phyloP scores from a whole-genome alignment of 2,329 filamentous ascomycete species.

The Coniosporium tulheliwenetii region DNA sequence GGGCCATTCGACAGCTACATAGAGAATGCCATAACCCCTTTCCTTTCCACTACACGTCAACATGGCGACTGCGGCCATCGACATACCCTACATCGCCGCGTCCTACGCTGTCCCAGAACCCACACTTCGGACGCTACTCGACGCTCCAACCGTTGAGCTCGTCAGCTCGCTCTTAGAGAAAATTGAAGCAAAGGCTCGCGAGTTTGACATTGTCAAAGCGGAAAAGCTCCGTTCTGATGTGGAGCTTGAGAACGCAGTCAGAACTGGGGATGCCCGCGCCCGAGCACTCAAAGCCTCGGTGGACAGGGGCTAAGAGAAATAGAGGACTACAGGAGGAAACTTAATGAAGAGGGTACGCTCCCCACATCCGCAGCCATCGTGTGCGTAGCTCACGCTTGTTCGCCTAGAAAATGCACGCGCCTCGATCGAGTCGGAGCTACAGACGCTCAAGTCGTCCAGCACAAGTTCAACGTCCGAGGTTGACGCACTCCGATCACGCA shows the following conservation, averaged over 20 bases:
- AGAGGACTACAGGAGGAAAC: slow-evolving; percentile 63
- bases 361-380: slow-evolving; percentile 3
- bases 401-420: slow-evolving; percentile 57
- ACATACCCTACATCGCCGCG: slow-evolving; percentile 57
- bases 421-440: slow-evolving; percentile 65
- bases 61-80: slow-evolving; percentile 40
- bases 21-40: neutral
- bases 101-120: slow-evolving; percentile 54
- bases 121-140: slow-evolving; percentile 43
- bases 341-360: slow-evolving; percentile 63
- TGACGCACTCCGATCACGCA: slow-evolving; percentile 63
- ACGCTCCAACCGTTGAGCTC: slow-evolving; percentile 61
- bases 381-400: neutral
- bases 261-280: slow-evolving; percentile 66
- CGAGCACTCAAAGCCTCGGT: slow-evolving; percentile 68
- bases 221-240: slow-evolving; percentile 84
- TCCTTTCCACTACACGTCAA: neutral
- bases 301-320: slow-evolving; percentile 72
- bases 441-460: slow-evolving; percentile 58
- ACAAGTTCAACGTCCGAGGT: slow-evolving; percentile 59
- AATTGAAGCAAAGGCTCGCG: slow-evolving; percentile 63
- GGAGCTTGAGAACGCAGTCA: slow-evolving; percentile 80
- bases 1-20: no score
- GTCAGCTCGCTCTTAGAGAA: slow-evolving; percentile 60
- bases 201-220: slow-evolving; percentile 66